Base-by-base conservation (phyloP, 331 rosid species). In the Dryas integrifolia region DNA sequence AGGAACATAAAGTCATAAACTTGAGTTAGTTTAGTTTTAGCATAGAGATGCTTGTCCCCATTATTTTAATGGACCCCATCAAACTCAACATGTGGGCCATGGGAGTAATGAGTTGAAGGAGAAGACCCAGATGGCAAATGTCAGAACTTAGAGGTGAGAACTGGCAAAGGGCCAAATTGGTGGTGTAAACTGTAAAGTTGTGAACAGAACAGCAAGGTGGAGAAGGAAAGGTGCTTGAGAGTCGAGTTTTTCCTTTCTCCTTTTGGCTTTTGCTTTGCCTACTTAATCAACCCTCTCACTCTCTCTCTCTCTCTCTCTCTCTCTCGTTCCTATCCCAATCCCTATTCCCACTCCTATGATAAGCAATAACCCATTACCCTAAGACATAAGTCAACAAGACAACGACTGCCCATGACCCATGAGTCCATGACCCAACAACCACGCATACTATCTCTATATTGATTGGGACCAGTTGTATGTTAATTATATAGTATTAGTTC, bases 291-390 rank as follows among this genome's bases (percentile, higher is more conserved):
- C 18, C 59, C 62, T 11, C 68, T 39, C 58, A 30, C 26, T 56
- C 47, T 26, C 11, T 24, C 51, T 30, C 50, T 57, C 47, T n/a
- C 11, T 30, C 57, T 12, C 13, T 18, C 10, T 5, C 6, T n/a
- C 48, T 15, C 30, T 56, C 40, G 26, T 58, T 21, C 40, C 62
- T 39, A 11, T 18, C 15, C 15, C 70, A 9, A 26, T 2, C 67
- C 70, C 70, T 4, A 16, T 47, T 39, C 58, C 41, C 7, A 73
- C 67, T 41, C 76, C 75, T 58, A 77, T 68, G 68, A n/a, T 30
- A 60, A 35, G 47, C 38, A 30, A 2, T 30, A 30, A 30, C 49
- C 35, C 13, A 62, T 62, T 35, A 38, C 24, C 11, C 1, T 1
- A 13, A 60, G 6, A 21, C 13, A 12, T n/a, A 40, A 8, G 67